Conservation (phyloP, 148 eudicot species). For the Chenopodium album region DNA sequence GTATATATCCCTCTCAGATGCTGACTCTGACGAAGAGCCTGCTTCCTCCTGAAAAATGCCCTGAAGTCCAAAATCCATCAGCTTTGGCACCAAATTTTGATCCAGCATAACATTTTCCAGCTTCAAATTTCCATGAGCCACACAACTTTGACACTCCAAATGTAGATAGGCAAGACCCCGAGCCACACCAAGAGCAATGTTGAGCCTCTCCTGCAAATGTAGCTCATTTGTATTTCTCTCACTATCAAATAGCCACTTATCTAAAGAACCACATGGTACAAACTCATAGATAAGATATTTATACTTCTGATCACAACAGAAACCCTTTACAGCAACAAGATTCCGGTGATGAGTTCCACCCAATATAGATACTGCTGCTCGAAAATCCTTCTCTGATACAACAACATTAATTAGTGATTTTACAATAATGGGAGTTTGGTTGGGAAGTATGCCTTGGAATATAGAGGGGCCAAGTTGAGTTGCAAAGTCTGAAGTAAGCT, state of each 20-base stretch:
- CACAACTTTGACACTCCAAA: conserved; percentile 53
- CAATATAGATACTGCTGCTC: conserved; percentile 41
- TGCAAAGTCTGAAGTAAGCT: conserved; percentile 47
- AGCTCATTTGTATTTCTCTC: conserved; percentile 23
- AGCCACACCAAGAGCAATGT: conserved; percentile 56
- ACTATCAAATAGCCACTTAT: conserved; percentile 41
- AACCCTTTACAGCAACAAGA: conserved; percentile 52
- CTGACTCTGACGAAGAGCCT: conserved; percentile 40
- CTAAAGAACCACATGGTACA: conserved; percentile 44
- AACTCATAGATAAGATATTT: conserved; percentile 48
- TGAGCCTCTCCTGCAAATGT: conserved; percentile 40
- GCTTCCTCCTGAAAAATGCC: conserved; percentile 32
- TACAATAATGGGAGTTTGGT: conserved; percentile 37
- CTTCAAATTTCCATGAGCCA: conserved; percentile 55
- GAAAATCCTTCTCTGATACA: conserved; percentile 51
- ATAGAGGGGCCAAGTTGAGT: conserved; percentile 40
- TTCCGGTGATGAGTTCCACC: conserved; percentile 57
- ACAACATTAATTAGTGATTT: conserved; percentile 38
- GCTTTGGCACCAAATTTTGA: conserved; percentile 50
- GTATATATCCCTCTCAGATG: conserved; percentile 52
- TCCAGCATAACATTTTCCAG: conserved; percentile 56
- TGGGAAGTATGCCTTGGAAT: conserved; percentile 47
- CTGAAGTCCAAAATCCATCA: conserved; percentile 53
- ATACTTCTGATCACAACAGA: conserved; percentile 46
- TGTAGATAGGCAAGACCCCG: conserved; percentile 55